phyloP scores from a whole-genome alignment of 176 grass and related monocot genomes.

The Carex cristatella region DNA sequence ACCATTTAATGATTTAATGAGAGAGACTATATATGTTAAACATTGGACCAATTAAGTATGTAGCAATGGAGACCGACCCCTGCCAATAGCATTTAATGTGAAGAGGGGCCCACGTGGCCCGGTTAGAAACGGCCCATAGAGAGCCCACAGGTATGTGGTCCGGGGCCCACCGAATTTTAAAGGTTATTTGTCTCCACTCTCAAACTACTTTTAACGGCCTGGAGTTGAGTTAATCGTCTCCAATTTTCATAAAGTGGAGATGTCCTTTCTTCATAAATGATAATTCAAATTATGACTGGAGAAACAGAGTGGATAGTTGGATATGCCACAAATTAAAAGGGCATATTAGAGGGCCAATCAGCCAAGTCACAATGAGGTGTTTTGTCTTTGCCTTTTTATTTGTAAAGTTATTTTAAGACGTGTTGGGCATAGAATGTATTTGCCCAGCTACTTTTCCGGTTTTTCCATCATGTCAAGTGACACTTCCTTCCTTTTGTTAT shows the following conservation, averaged over 20 bases:
- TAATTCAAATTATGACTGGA: neutral
- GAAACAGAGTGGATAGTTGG: neutral
- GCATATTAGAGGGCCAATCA: neutral
- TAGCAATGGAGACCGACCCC: neutral
- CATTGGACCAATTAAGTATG: neutral
- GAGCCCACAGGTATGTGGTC: neutral
- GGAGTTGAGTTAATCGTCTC: neutral
- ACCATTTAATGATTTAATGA: neutral
- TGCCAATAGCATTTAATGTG: neutral
- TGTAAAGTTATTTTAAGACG: neutral
- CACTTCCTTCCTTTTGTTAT: neutral
- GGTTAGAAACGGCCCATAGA: neutral
- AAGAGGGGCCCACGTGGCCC: neutral
- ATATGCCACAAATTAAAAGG: neutral
- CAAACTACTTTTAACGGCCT: neutral
- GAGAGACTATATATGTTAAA: neutral
- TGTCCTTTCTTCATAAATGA: neutral
- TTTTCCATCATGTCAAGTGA: neutral
- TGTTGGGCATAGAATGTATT: slow-evolving; percentile 5
- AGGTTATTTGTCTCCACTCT: neutral
- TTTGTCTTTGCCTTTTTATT: neutral
- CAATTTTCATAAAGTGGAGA: neutral
- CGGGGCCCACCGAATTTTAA: neutral
- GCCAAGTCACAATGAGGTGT: slow-evolving; percentile 10
- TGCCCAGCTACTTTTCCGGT: neutral